These are phyloP conservation scores for Penicillium digitatum DNA, from an alignment of 2,329 filamentous ascomycete genomes.

Conservation along the genomic window DNA sequence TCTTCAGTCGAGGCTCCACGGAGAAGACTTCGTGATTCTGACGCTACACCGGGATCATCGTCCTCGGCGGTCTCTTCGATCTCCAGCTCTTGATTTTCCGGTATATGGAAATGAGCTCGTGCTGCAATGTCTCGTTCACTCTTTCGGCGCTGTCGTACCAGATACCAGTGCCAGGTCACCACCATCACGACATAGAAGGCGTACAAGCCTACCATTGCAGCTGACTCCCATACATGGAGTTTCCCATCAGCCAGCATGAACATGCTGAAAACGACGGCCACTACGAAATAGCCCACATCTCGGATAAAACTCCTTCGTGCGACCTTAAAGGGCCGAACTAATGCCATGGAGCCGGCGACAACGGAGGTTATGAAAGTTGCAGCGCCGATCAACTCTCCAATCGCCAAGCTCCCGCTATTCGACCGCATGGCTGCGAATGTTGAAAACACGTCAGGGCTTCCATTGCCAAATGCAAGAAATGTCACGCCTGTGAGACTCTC, in stretches of 20 bases:
- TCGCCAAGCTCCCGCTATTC: conserved; percentile 92
- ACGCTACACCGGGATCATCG: conserved; percentile 49
- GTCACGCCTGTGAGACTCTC: conserved; percentile 96
- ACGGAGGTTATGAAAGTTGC: conserved; percentile 95
- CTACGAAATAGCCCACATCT: conserved; percentile 87
- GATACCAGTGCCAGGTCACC: conserved; percentile 87
- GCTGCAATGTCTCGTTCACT: conserved; percentile 66
- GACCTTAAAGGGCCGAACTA: conserved; percentile 92
- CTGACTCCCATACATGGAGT: conserved; percentile 83
- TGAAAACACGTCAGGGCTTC: conserved; percentile 95
- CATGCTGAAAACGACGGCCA: conserved; percentile 82
- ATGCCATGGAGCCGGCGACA: conserved; percentile 92
- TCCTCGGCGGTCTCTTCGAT: conserved; percentile 54
- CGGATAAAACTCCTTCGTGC: conserved; percentile 84
- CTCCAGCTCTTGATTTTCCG: conserved; percentile 57
- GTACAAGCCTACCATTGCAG: conserved; percentile 86
- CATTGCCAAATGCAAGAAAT: conserved; percentile 94
- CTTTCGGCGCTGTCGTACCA: conserved; percentile 59
- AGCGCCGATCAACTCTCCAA: conserved; percentile 91
- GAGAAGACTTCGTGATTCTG: conserved; percentile 44
- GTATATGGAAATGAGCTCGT: conserved; percentile 67
- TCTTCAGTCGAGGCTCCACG: conserved; percentile 58
- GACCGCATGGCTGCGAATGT: conserved; percentile 98
- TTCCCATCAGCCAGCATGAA: conserved; percentile 79
- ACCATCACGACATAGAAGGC: conserved; percentile 83